These are phyloP conservation scores for Psilocybe cyanescens DNA, from an alignment of 768 basidiomycete genomes.

Conservation along the genomic window DNA sequence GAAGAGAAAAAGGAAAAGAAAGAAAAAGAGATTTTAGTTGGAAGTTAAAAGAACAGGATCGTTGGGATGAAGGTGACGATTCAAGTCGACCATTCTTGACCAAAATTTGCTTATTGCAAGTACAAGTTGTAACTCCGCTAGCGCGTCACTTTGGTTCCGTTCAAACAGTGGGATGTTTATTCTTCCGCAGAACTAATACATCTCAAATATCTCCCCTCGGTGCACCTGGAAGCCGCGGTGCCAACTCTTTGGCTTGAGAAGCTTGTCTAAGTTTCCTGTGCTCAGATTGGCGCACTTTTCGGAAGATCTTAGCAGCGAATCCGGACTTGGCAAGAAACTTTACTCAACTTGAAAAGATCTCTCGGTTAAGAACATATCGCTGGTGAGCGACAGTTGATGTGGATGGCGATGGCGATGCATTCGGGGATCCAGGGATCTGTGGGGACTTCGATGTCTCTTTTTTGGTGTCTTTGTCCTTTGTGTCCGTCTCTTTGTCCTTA, in stretches of 20 bases:
- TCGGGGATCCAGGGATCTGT: conserved; percentile 30
- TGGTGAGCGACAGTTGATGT: conserved; percentile 59
- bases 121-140: conserved; percentile 31
- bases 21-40: not conserved
- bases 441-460: conserved; percentile 31
- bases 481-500: conserved; percentile 36
- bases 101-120: conserved; percentile 16
- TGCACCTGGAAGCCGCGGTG: conserved; percentile 70
- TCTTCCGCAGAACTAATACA: not conserved
- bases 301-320: conserved; percentile 1
- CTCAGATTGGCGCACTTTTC: conserved; percentile 71
- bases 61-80: not conserved
- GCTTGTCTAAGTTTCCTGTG: conserved; percentile 71
- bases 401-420: conserved; percentile 30
- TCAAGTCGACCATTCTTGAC: not conserved
- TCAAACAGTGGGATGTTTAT: no score
- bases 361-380: conserved; percentile 80
- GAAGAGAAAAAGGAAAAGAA: not conserved
- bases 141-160: not conserved
- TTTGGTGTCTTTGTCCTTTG: conserved; percentile 31
- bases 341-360: conserved; percentile 66
- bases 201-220: conserved; percentile 41
- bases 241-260: conserved; percentile 69
- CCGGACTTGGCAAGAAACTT: not conserved
- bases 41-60: not conserved